These are phyloP conservation scores for Podila verticillata DNA, from an alignment of 192 early-diverging fungal species.

Conservation along the genomic window DNA sequence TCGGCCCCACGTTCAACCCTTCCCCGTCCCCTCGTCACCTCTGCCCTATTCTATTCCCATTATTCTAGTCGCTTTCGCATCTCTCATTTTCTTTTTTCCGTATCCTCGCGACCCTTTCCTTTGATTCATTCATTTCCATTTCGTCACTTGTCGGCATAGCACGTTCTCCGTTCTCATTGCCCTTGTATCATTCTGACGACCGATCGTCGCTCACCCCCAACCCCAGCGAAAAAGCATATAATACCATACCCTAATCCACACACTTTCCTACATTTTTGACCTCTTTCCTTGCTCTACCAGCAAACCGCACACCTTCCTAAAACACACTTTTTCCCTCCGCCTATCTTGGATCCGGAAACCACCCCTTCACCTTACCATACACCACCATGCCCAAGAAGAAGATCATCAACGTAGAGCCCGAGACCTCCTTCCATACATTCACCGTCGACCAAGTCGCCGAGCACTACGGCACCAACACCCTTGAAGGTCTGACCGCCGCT, in stretches of 20 bases:
- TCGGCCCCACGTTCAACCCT: neutral
- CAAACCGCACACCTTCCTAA: neutral
- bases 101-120: neutral
- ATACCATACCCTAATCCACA: no score
- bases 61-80: neutral
- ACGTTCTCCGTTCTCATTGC: no score
- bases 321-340: neutral
- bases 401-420: neutral
- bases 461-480: slow-evolving; percentile 9
- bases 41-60: slow-evolving; percentile 79
- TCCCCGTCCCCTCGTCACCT: neutral
- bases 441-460: slow-evolving; percentile 11
- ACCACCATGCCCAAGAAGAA: slow-evolving; percentile 12
- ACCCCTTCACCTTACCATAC: no score
- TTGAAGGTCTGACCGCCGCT: slow-evolving; percentile 72
- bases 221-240: neutral
- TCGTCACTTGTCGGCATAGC: neutral
- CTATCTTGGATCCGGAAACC: no score
- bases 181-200: no score
- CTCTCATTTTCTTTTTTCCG: neutral
- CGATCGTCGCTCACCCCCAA: neutral
- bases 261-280: no score
- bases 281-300: no score
- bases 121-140: neutral
- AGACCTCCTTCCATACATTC: slow-evolving; percentile 21